These are phyloP conservation scores for Excoecaria agallocha DNA, from an alignment of 345 rosid genomes.

Conservation along the genomic window DNA sequence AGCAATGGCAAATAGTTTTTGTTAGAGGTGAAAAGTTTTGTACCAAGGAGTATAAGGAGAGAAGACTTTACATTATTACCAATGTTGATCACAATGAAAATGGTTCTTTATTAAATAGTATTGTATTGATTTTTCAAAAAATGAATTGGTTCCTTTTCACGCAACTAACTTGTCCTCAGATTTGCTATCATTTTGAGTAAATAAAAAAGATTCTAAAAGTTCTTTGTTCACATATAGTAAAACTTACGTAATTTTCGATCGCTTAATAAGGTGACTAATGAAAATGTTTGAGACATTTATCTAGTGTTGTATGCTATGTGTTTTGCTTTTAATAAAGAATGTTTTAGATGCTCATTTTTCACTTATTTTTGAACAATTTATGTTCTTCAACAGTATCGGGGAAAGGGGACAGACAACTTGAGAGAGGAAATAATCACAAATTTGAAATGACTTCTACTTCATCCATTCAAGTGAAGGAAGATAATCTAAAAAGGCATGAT, in stretches of 20 bases:
- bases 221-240: neutral
- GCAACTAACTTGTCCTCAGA: neutral
- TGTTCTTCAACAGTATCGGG: slow-evolving; percentile 23
- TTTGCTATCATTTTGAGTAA: neutral
- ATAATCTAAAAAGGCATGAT: slow-evolving; percentile 25
- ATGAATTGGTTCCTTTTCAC: neutral
- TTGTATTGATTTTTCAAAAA: neutral
- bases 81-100: neutral
- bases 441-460: slow-evolving; percentile 23
- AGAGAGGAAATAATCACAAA: neutral
- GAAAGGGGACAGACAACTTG: slow-evolving; percentile 16
- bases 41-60: too few species aligned
- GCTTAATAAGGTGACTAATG: neutral
- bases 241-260: neutral
- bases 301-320: neutral
- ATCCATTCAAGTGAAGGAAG: slow-evolving; percentile 23
- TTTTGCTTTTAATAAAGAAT: neutral
- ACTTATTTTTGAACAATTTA: neutral
- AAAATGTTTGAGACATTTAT: neutral
- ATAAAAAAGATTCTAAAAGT: neutral
- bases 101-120: neutral
- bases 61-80: slow-evolving; percentile 1
- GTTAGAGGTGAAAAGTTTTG: neutral
- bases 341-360: neutral
- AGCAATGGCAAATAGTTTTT: neutral